phyloP scores from a whole-genome alignment of 345 rosid genomes.

The Moricandia moricandioides region DNA sequence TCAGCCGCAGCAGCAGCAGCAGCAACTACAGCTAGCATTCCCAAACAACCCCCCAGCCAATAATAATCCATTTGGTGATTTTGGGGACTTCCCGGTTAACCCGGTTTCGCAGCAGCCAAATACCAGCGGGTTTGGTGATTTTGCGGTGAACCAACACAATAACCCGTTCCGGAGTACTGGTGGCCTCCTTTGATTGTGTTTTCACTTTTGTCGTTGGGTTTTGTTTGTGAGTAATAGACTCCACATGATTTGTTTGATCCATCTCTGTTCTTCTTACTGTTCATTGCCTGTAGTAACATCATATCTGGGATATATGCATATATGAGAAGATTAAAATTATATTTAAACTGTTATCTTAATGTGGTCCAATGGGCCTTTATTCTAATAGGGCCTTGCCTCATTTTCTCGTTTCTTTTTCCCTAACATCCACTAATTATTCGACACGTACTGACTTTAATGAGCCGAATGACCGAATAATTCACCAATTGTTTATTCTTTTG shows the following conservation, averaged over 20 bases:
- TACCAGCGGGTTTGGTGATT: conserved; percentile 35
- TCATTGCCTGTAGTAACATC: not conserved
- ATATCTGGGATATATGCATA: conserved; percentile 22
- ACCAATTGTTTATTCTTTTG: not conserved
- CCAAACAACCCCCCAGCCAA: conserved; percentile 20
- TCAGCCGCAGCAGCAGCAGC: conserved; percentile 61
- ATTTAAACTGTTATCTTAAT: not conserved
- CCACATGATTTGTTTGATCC: conserved; percentile 32
- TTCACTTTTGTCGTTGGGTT: conserved; percentile 5
- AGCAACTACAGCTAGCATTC: conserved; percentile 46
- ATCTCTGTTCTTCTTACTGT: conserved; percentile 5
- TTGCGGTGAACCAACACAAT: conserved; percentile 35
- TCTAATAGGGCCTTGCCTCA: not conserved
- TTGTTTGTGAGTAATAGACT: conserved; percentile 34
- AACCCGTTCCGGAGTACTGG: conserved; percentile 51
- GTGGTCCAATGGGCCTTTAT: not conserved
- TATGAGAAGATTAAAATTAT: not conserved
- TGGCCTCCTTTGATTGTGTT: conserved; percentile 50
- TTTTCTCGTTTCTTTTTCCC: not conserved
- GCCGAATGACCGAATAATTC: not conserved
- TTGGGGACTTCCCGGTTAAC: conserved; percentile 31
- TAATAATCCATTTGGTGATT: conserved; percentile 73
- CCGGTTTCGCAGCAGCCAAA: conserved; percentile 32
- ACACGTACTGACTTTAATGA: not conserved
- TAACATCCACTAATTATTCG: not conserved